phyloP scores from a whole-genome alignment of 2,329 filamentous ascomycete genomes.

The Verticillium klebahnii region DNA sequence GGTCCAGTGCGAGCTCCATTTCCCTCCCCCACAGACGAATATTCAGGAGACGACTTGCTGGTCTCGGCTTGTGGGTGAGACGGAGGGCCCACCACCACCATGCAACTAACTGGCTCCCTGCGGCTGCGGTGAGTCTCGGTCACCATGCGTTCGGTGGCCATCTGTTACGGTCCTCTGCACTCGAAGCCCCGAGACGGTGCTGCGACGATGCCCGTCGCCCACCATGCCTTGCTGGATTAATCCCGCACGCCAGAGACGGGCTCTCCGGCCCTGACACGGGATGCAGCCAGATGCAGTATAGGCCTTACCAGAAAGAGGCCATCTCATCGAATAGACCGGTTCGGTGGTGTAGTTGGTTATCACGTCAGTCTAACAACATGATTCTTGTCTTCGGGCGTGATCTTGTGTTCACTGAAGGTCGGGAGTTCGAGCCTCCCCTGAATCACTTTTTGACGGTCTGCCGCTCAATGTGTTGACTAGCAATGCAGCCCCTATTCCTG shows the following conservation, averaged over 20 bases:
- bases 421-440: constrained; percentile 3
- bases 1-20: background rate
- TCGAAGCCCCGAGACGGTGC: too few species aligned
- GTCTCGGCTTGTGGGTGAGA: background rate
- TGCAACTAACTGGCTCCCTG: background rate
- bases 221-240: too few species aligned
- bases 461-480: background rate
- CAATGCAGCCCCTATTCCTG: background rate
- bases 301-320: too few species aligned
- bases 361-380: constrained; percentile 1
- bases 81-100: background rate
- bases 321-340: background rate
- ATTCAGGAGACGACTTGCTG: background rate
- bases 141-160: background rate
- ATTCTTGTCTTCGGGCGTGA: too few species aligned
- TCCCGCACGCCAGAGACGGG: too few species aligned
- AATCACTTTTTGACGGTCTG: background rate
- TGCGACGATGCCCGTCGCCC: too few species aligned
- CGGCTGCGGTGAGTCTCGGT: background rate
- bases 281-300: too few species aligned
- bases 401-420: background rate
- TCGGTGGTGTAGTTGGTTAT: constrained; percentile 2
- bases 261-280: background rate
- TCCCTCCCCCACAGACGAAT: background rate
- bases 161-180: too few species aligned